A percentile compares a stretch with the other conserved stretches of the same genome.
Evolutionary conservation across 2,329 filamentous ascomycete genomes (phyloP).

Genomic region (Apiospora rasikravindrae): DNA sequence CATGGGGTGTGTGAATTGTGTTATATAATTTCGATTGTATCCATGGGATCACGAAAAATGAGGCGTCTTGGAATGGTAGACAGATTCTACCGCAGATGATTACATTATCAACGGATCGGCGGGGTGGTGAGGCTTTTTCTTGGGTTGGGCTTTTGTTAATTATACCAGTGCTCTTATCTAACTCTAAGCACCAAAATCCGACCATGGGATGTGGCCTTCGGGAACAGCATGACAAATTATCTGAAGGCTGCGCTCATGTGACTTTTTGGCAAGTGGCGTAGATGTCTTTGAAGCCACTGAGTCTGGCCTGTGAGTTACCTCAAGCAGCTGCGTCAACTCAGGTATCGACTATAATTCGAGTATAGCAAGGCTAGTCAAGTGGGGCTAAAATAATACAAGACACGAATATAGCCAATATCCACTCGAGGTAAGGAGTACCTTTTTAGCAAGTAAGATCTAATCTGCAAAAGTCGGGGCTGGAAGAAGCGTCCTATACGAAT

Average conservation of each 20-base stretch:
- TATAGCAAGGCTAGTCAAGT: neutral
- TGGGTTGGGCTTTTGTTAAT: too few species aligned
- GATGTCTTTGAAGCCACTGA: neutral
- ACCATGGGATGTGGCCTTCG: too few species aligned
- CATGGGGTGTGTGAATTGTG: neutral
- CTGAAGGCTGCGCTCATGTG: too few species aligned
- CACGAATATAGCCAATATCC: neutral
- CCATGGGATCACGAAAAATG: too few species aligned
- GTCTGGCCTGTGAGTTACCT: neutral
- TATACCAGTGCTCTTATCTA: too few species aligned
- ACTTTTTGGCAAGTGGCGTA: too few species aligned
- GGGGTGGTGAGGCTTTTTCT: too few species aligned
- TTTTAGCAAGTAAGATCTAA: neutral
- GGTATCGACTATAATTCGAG: neutral
- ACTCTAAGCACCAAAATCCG: too few species aligned
- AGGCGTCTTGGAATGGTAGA: too few species aligned
- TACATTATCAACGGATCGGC: too few species aligned
- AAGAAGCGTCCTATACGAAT: neutral
- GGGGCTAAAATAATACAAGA: neutral
- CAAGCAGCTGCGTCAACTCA: neutral
- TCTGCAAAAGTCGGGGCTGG: too few species aligned
- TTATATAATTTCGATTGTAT: neutral
- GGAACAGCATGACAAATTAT: too few species aligned
- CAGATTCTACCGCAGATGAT: neutral
- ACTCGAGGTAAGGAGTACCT: neutral